phyloP scores from a whole-genome alignment of 2,329 filamentous ascomycete genomes.

The Claviceps paspali region DNA sequence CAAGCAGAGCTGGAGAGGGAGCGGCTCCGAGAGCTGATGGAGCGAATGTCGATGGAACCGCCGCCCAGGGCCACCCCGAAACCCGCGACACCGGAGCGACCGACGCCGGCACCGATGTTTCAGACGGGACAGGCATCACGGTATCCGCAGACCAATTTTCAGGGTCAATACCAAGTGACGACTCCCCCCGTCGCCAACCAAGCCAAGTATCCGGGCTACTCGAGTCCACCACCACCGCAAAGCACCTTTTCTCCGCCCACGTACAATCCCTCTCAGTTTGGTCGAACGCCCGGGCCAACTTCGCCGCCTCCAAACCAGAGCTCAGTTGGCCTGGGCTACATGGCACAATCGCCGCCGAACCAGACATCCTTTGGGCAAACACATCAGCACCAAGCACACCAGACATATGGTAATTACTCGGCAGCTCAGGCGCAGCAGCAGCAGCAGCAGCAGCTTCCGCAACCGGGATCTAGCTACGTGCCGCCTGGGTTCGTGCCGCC shows the following conservation, averaged over 20 bases:
- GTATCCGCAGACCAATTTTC: constrained; percentile 39
- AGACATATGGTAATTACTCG: constrained; percentile 23
- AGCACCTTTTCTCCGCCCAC: constrained; percentile 33
- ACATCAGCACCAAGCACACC: constrained; percentile 29
- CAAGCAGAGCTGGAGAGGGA: constrained; percentile 77
- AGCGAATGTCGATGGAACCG: constrained; percentile 80
- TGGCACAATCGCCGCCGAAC: constrained; percentile 40
- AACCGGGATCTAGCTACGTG: constrained; percentile 30
- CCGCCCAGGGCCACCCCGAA: constrained; percentile 18
- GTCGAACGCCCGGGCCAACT: constrained; percentile 39
- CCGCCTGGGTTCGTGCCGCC: constrained; percentile 46
- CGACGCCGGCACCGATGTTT: constrained; percentile 31
- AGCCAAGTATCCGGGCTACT: constrained; percentile 26
- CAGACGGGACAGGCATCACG: constrained; percentile 28
- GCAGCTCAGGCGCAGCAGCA: constrained; percentile 16
- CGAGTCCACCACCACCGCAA: constrained; percentile 23
- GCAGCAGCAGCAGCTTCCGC: too few relatives aligned
- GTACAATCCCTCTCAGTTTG: constrained; percentile 45
- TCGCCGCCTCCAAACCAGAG: constrained; percentile 51
- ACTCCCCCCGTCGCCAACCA: constrained; percentile 37
- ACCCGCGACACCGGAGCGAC: constrained; percentile 10
- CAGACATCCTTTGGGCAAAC: constrained; percentile 32
- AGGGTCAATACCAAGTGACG: constrained; percentile 45
- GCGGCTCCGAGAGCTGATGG: constrained; percentile 78
- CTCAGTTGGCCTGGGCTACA: constrained; percentile 26